Evolutionary conservation across 2,329 filamentous ascomycete species (phyloP).

Genomic region (Hypocrella siamensis): DNA sequence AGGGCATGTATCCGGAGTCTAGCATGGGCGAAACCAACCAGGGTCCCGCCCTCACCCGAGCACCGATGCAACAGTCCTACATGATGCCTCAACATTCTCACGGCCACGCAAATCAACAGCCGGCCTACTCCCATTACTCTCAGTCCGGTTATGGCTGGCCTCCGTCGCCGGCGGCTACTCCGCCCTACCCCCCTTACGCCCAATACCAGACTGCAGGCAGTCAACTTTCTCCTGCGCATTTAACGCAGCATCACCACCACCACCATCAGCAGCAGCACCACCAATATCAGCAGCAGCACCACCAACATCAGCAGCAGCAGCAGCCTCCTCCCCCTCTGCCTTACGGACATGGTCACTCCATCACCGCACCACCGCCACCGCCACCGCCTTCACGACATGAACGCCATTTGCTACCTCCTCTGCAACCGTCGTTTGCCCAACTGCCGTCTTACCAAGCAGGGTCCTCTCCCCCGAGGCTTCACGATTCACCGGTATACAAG

Average conservation of each 20-base stretch:
- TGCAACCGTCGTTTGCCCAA: constrained; percentile 13
- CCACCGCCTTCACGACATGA: constrained; percentile 12
- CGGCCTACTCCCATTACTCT: constrained; percentile 22
- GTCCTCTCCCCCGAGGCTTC: constrained; percentile 17
- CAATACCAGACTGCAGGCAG: constrained; percentile 23
- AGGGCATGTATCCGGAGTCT: constrained; percentile 95
- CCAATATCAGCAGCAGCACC: no score
- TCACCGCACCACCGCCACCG: constrained; percentile 4
- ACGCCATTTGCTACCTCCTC: constrained; percentile 20
- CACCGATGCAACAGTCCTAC: constrained; percentile 42
- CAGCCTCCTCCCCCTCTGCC: no score
- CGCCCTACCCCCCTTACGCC: constrained; percentile 36
- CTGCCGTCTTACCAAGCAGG: constrained; percentile 17
- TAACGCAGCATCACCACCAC: constrained; percentile 12
- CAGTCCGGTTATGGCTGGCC: constrained; percentile 35
- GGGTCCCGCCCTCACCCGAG: constrained; percentile 65
- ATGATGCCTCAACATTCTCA: constrained; percentile 16
- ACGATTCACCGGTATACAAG: constrained; percentile 27
- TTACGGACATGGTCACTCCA: constrained; percentile 14
- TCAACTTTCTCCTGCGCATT: constrained; percentile 11
- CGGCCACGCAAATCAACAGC: constrained; percentile 3
- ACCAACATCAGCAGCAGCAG: no score
- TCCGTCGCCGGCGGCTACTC: constrained; percentile 38
- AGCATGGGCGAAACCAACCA: constrained; percentile 75
- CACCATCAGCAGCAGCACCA: no score